Conservation (phyloP, 352 stramenopile species). For the Elongisporangium anandrum region DNA sequence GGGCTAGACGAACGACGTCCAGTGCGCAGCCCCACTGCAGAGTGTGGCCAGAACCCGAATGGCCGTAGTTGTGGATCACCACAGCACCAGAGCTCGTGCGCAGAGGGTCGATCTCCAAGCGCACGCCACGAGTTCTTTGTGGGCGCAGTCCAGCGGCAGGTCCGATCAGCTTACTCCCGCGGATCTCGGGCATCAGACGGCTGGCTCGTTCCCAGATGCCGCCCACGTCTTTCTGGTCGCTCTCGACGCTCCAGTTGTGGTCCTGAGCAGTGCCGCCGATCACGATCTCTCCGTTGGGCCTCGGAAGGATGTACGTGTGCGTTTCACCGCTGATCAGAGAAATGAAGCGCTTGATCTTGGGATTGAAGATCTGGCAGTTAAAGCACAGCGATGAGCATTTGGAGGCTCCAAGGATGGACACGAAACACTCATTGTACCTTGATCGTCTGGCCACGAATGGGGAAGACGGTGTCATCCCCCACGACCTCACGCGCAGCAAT, state of each 20-base stretch:
- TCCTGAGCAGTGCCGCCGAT: conserved; percentile 61
- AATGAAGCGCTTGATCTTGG: conserved; percentile 44
- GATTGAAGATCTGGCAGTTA: conserved; percentile 30
- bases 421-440: conserved; percentile 16
- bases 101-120: conserved; percentile 35
- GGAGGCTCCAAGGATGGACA: neutral
- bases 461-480: conserved; percentile 33
- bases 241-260: conserved; percentile 44
- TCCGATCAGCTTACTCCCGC: conserved; percentile 31
- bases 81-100: conserved; percentile 27
- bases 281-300: conserved; percentile 51
- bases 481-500: conserved; percentile 41
- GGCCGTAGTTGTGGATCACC: conserved; percentile 72
- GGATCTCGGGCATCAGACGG: conserved; percentile 32
- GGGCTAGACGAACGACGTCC: conserved; percentile 37
- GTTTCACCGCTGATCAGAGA: conserved; percentile 31
- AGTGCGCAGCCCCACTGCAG: conserved; percentile 64
- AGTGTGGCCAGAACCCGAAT: conserved; percentile 62
- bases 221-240: conserved; percentile 31
- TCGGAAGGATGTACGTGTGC: conserved; percentile 71
- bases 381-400: neutral
- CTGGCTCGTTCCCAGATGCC: conserved; percentile 52
- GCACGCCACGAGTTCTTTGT: conserved; percentile 28
- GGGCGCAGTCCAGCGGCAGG: conserved; percentile 44
- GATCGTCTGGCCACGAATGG: conserved; percentile 60